Evolutionary conservation across 2,329 filamentous ascomycete species (phyloP), one percentile per base, ranked within the genome.

Genomic region (Xylaria sp.): DNA sequence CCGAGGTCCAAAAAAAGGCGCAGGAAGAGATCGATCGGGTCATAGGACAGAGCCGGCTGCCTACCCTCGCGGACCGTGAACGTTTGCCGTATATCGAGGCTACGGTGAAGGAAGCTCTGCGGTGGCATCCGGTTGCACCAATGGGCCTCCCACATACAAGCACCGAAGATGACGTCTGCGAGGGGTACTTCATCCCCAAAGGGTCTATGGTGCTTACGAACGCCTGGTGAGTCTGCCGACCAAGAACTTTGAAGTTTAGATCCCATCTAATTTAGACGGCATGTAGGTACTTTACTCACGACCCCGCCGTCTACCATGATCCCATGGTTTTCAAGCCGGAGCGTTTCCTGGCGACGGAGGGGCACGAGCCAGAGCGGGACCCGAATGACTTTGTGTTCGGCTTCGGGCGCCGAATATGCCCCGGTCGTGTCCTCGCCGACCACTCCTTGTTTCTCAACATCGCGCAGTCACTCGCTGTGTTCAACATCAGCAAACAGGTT

Each of bases 261-360:
- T 16, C 21, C 26, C 8, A 44, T 44, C 42, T 46, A 8, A 46
- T n/a, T n/a, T 19, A 8, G 11, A 9, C 2, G 9, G 38, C 34
- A n/a, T n/a, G n/a, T 44, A 63, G 59, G 55, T 70, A 59, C 59
- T 63, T 73, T 16, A 80, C 86, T 20, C 88, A 90, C 69, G 88
- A 91, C 63, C 81, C 84, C 1, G 82, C 86, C 29, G 83, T 83
- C 2, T 90, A 91, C 67, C 76, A 81, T 0, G 46, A 71, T 7
- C 72, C 72, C 0, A 56, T 54, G 5, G 13, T 19, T 1, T 76
- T 76, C 19, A 60, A 71, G 22, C 73, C 72, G 0, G 68, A 69
- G 1, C 63, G 72, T 0, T 75, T 64, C 56, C 58, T 76, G 1
- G 40, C 20, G 34, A 65, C 64, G 5, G 60, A 63, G 1, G 62